Evolutionary conservation across 2,329 filamentous ascomycete genomes (phyloP).

Genomic region (Fusarium pininemorale): DNA sequence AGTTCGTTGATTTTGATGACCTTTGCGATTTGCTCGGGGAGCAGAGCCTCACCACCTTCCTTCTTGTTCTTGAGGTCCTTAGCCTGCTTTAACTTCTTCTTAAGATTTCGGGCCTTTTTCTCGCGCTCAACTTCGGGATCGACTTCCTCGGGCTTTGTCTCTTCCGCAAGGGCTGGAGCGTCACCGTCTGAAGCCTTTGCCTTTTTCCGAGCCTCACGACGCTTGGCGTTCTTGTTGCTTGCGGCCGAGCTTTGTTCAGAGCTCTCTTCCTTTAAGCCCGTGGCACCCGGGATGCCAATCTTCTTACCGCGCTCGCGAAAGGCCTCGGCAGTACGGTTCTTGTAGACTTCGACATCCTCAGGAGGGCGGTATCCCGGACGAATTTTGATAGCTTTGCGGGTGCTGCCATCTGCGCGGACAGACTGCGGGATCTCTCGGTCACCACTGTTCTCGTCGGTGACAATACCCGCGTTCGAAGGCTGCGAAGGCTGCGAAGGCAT

Average conservation of each 20-base stretch:
- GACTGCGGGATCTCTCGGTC: slow-evolving; percentile 91
- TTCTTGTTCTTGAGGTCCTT: slow-evolving; percentile 91
- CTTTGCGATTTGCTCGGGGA: slow-evolving; percentile 96
- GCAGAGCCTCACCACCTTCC: slow-evolving; percentile 80
- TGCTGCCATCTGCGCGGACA: slow-evolving; percentile 84
- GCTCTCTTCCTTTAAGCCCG: slow-evolving; percentile 62
- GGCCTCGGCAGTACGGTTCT: slow-evolving; percentile 86
- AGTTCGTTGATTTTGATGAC: slow-evolving; percentile 97
- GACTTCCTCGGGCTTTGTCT: slow-evolving; percentile 52
- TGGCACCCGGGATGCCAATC: slow-evolving; percentile 76
- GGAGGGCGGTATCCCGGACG: slow-evolving; percentile 92
- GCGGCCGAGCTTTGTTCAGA: slow-evolving; percentile 58
- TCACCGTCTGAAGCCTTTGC: slow-evolving; percentile 69
- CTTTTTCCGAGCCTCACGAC: slow-evolving; percentile 65
- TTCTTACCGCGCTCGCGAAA: slow-evolving; percentile 78
- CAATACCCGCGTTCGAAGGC: slow-evolving; percentile 75
- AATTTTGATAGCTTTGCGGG: slow-evolving; percentile 94
- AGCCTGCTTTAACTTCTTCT: slow-evolving; percentile 95
- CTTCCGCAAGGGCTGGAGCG: slow-evolving; percentile 1
- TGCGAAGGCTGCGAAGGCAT: slow-evolving; percentile 62
- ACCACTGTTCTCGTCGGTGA: slow-evolving; percentile 78
- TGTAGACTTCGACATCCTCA: slow-evolving; percentile 96
- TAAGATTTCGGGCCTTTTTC: slow-evolving; percentile 90
- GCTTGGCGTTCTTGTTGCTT: slow-evolving; percentile 88
- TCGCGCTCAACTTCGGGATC: slow-evolving; percentile 83